A percentile compares a stretch with the other conserved stretches of the same genome.
phyloP scores from a whole-genome alignment of 805 yeast species.

The Candida germanica region DNA sequence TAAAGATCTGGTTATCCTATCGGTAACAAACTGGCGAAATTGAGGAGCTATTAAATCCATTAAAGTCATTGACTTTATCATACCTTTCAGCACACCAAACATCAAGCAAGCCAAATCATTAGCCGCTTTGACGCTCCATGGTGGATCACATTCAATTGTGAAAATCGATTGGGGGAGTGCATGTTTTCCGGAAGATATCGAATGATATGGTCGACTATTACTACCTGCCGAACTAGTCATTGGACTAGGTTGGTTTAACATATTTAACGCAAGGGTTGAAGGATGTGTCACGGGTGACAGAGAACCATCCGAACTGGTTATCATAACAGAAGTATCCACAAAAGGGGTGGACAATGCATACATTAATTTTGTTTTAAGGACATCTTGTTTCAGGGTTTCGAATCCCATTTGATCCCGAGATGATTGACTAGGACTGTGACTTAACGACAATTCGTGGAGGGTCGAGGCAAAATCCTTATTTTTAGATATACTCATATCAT shows the following conservation, averaged over 20 bases:
- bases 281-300: constrained; percentile 24
- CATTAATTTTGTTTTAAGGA: constrained; percentile 45
- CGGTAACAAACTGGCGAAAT: constrained; percentile 65
- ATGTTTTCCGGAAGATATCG: constrained; percentile 66
- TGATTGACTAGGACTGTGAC: constrained; percentile 27
- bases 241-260: constrained; percentile 14
- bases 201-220: constrained; percentile 51
- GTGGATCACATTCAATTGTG: constrained; percentile 68
- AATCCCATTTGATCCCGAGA: too few species aligned
- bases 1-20: constrained; percentile 30
- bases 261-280: constrained; percentile 32
- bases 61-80: constrained; percentile 59
- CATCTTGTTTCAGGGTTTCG: constrained; percentile 37
- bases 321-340: constrained; percentile 39
- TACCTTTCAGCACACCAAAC: constrained; percentile 73
- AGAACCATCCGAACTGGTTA: constrained; percentile 17
- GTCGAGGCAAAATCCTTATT: constrained; percentile 47
- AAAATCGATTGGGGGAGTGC: constrained; percentile 79
- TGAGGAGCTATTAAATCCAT: constrained; percentile 78
- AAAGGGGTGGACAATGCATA: constrained; percentile 71
- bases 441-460: constrained; percentile 55
- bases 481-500: constrained; percentile 24
- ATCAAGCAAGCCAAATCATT: constrained; percentile 86
- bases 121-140: constrained; percentile 80
- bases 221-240: constrained; percentile 3